Evolutionary conservation across 176 grass and related monocot species (phyloP).

Genomic region (Chrysopogon serrulatus): DNA sequence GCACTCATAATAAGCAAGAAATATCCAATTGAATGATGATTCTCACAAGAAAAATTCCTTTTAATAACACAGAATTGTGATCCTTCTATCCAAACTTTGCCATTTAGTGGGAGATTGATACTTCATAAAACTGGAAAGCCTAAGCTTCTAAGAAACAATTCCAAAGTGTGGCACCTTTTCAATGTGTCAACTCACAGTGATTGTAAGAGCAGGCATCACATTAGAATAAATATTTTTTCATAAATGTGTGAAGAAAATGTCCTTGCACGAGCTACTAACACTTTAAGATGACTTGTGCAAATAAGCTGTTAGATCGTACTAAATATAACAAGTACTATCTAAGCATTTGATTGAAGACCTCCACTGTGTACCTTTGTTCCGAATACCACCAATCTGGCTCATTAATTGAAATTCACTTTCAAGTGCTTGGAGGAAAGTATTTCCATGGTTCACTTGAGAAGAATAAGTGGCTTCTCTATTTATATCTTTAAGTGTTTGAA

Average conservation of each 20-base stretch:
- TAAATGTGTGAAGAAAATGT: not conserved
- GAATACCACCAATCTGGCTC: slow-evolving; percentile 52
- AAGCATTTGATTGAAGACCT: not conserved
- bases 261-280: not conserved
- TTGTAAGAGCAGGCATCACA: slow-evolving; percentile 1
- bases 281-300: slow-evolving; percentile 5
- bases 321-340: slow-evolving; percentile 11
- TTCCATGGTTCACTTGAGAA: slow-evolving; percentile 54
- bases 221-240: slow-evolving; percentile 14
- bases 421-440: slow-evolving; percentile 75
- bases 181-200: slow-evolving; percentile 8
- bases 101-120: not conserved
- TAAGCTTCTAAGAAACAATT: not conserved
- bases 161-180: not conserved
- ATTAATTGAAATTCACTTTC: slow-evolving; percentile 79
- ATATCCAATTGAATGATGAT: slow-evolving; percentile 8
- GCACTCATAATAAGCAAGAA: not conserved
- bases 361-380: slow-evolving; percentile 53
- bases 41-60: not conserved
- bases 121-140: slow-evolving; percentile 12
- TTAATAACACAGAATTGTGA: slow-evolving; percentile 16
- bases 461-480: slow-evolving; percentile 56
- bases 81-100: not conserved
- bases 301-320: not conserved
- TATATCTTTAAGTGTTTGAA: slow-evolving; percentile 87